A percentile compares a stretch with the other conserved stretches of the same genome.
These are phyloP conservation scores for Termitomyces sp. DNA, from an alignment of 768 basidiomycete genomes.

Conservation along the genomic window DNA sequence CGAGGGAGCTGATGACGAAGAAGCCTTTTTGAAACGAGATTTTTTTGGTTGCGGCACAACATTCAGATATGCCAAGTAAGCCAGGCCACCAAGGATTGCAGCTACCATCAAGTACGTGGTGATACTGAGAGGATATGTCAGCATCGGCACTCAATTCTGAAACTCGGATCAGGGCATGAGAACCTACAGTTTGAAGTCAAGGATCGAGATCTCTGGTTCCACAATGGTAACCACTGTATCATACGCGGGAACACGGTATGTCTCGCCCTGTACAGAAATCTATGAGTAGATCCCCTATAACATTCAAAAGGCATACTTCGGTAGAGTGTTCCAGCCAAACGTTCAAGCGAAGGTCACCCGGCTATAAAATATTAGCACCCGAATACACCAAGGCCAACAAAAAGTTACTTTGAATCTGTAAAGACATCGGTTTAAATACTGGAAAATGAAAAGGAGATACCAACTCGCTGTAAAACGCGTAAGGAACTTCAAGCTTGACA, in stretches of 20 bases:
- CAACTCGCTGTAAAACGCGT: conserved; percentile 77
- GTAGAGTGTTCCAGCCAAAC: conserved; percentile 70
- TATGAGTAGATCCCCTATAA: background rate
- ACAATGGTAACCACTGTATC: conserved; percentile 76
- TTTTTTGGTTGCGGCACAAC: conserved; percentile 66
- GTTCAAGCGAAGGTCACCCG: conserved; percentile 68
- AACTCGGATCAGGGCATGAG: background rate
- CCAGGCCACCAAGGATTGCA: conserved; percentile 54
- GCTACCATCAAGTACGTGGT: conserved; percentile 68
- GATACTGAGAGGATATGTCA: conserved; percentile 28
- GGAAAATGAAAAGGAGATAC: conserved; percentile 19
- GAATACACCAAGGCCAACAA: background rate
- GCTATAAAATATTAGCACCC: conserved; percentile 31
- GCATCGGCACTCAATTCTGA: background rate
- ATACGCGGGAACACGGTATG: conserved; percentile 60
- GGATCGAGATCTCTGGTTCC: conserved; percentile 70
- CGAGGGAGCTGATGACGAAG: conserved; percentile 27
- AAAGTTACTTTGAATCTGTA: conserved; percentile 54
- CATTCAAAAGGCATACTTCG: conserved; percentile 39
- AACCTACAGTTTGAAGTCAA: conserved; percentile 76
- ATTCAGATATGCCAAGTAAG: conserved; percentile 60
- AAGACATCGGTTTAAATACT: conserved; percentile 9
- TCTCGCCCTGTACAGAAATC: conserved; percentile 36
- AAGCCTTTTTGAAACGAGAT: conserved; percentile 38
- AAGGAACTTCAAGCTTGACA: conserved; percentile 62